These are phyloP conservation scores for Sphagnum contortum DNA, from an alignment of 225 moss, liverwort and hornwort genomes.

Conservation along the genomic window DNA sequence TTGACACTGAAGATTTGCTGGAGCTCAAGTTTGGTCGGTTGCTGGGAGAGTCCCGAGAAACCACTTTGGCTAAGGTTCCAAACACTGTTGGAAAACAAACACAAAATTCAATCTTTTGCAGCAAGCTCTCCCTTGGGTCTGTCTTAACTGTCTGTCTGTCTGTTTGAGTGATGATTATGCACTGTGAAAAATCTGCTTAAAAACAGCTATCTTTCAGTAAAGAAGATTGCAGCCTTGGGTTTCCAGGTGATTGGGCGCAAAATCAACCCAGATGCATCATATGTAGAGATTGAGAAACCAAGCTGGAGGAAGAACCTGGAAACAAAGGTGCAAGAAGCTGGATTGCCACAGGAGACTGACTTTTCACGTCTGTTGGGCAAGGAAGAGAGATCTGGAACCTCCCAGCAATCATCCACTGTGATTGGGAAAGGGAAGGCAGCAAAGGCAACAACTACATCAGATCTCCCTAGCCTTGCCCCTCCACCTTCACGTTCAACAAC, in stretches of 20 bases:
- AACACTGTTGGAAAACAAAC: no score
- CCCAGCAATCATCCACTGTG: background rate
- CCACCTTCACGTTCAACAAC: conserved; percentile 34
- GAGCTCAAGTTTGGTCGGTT: conserved; percentile 73
- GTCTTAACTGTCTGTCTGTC: no score
- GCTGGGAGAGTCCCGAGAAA: conserved; percentile 67
- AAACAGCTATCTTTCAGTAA: no score
- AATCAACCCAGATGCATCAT: conserved; percentile 40
- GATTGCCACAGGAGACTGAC: conserved; percentile 24
- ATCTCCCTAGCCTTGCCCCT: conserved; percentile 32
- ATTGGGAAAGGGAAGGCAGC: conserved; percentile 10
- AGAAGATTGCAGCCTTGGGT: conserved; percentile 1
- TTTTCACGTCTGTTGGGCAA: conserved; percentile 24
- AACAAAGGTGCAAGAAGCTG: conserved; percentile 15
- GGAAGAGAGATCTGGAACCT: conserved; percentile 17
- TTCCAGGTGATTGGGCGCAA: conserved; percentile 61
- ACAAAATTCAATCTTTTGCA: no score
- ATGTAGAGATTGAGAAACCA: conserved; percentile 46
- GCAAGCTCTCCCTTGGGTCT: no score
- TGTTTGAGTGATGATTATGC: no score
- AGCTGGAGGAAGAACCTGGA: conserved; percentile 11
- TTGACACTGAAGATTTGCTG: conserved; percentile 57
- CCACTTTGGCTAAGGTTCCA: conserved; percentile 61
- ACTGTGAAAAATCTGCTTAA: no score
- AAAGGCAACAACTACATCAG: conserved; percentile 10